Evolutionary conservation across 202 grass and related monocot species (phyloP).

Genomic region (Musa balbisiana): DNA sequence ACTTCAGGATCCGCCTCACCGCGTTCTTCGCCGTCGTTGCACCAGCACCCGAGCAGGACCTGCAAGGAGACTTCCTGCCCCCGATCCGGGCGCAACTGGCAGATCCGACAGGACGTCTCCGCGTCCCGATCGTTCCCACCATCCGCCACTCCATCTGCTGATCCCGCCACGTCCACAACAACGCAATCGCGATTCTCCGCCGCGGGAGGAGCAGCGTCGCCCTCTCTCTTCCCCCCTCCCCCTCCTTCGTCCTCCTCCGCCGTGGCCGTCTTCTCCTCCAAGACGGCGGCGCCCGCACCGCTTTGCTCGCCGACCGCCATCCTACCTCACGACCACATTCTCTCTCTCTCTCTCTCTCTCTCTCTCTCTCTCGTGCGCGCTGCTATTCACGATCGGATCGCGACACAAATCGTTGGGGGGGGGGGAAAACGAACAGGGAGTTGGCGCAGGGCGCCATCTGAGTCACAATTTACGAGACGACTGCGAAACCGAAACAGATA

Average conservation of each 20-base stretch:
- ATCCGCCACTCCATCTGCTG: not conserved
- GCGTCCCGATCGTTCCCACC: not conserved
- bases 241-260: not conserved
- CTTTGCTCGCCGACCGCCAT: not conserved
- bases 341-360: too few relatives aligned
- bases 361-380: too few relatives aligned
- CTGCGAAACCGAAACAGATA: too few relatives aligned
- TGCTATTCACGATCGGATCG: too few relatives aligned
- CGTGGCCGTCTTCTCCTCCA: not conserved
- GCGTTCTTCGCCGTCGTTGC: conserved; percentile 27
- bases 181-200: not conserved
- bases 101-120: conserved; percentile 50
- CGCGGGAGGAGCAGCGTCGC: not conserved
- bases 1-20: not conserved
- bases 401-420: too few relatives aligned
- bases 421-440: too few relatives aligned
- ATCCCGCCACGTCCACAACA: conserved; percentile 1
- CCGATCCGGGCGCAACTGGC: conserved; percentile 40
- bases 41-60: conserved; percentile 52
- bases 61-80: conserved; percentile 28
- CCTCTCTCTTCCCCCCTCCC: not conserved
- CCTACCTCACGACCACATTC: conserved; percentile 8
- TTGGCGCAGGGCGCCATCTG: too few relatives aligned
- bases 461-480: too few relatives aligned
- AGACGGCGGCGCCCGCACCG: not conserved